These are phyloP conservation scores for Pichia manshurica DNA, from an alignment of 805 yeast genomes.

Conservation along the genomic window DNA sequence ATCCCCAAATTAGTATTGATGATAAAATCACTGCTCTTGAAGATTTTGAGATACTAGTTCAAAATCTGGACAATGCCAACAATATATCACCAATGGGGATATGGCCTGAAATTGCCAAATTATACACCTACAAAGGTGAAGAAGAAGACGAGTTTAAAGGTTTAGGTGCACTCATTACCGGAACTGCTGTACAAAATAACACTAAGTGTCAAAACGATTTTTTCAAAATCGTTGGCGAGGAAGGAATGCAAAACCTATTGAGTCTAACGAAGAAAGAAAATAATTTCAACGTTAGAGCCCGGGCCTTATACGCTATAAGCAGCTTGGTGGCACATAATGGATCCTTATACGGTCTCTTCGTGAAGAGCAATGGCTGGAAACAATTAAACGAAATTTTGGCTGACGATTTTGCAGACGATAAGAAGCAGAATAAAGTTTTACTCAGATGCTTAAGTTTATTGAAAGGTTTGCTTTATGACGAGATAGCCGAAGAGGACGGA, in stretches of 20 bases:
- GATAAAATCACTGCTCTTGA: slow-evolving; percentile 74
- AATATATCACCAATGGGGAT: slow-evolving; percentile 76
- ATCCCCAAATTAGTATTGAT: slow-evolving; percentile 53
- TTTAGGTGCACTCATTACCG: slow-evolving; percentile 49
- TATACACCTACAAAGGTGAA: slow-evolving; percentile 50
- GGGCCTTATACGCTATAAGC: slow-evolving; percentile 74
- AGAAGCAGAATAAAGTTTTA: slow-evolving; percentile 12
- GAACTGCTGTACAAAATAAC: slow-evolving; percentile 92
- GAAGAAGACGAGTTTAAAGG: slow-evolving; percentile 43
- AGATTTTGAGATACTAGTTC: slow-evolving; percentile 88
- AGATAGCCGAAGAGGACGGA: slow-evolving; percentile 32
- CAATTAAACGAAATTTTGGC: slow-evolving; percentile 31
- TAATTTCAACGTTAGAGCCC: slow-evolving; percentile 39
- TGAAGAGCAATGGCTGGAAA: slow-evolving; percentile 56
- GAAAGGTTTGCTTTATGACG: slow-evolving; percentile 51
- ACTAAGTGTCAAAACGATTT: slow-evolving; percentile 66
- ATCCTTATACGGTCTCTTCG: slow-evolving; percentile 51
- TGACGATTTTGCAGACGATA: slow-evolving; percentile 9
- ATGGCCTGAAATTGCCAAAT: slow-evolving; percentile 48
- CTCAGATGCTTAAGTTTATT: slow-evolving; percentile 18
- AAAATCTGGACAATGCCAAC: slow-evolving; percentile 91
- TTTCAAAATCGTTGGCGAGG: slow-evolving; percentile 37
- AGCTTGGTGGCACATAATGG: slow-evolving; percentile 65
- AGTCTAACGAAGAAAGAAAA: slow-evolving; percentile 22
- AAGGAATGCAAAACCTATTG: slow-evolving; percentile 44